phyloP scores from a whole-genome alignment of 371 early-diverging fungal genomes.

The Amoeboaphelidium occidentale region DNA sequence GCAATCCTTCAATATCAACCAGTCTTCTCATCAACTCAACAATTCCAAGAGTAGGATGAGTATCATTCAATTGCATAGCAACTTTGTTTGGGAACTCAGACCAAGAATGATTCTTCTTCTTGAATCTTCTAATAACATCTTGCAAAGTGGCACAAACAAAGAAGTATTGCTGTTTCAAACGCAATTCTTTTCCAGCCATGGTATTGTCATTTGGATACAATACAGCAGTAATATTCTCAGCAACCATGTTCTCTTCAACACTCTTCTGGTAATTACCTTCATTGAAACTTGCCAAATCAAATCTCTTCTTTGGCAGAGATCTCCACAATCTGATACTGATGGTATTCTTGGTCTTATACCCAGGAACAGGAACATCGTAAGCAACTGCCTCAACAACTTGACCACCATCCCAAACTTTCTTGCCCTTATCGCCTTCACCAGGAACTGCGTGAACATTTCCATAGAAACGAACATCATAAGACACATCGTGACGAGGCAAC shows the following conservation, averaged over 20 bases:
- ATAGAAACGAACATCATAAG: slow-evolving; percentile 57
- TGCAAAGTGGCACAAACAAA: slow-evolving; percentile 61
- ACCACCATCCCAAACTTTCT: slow-evolving; percentile 53
- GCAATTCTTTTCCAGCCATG: slow-evolving; percentile 53
- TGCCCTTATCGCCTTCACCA: slow-evolving; percentile 28
- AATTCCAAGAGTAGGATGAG: slow-evolving; percentile 16
- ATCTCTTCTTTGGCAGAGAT: slow-evolving; percentile 37
- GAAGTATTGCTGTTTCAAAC: slow-evolving; percentile 82
- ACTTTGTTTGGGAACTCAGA: slow-evolving; percentile 60
- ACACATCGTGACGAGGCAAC: slow-evolving; percentile 56
- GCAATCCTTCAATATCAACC: slow-evolving; percentile 56
- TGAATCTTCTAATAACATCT: slow-evolving; percentile 54
- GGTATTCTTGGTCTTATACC: slow-evolving; percentile 50
- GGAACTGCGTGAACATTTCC: slow-evolving; percentile 40
- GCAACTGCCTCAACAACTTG: slow-evolving; percentile 66
- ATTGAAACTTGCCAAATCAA: slow-evolving; percentile 61
- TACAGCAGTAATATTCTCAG: slow-evolving; percentile 75
- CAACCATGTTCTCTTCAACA: slow-evolving; percentile 59
- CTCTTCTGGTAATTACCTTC: slow-evolving; percentile 68
- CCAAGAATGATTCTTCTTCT: slow-evolving; percentile 50
- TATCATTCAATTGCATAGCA: slow-evolving; percentile 71
- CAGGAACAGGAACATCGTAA: slow-evolving; percentile 34
- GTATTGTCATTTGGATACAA: slow-evolving; percentile 71
- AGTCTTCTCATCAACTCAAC: slow-evolving; percentile 66
- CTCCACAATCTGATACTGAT: slow-evolving; percentile 84